A percentile compares a stretch with the other conserved stretches of the same genome.
Evolutionary conservation across 1,284 basidiomycete genomes (phyloP).

Genomic region (Amylostereum areolatum): DNA sequence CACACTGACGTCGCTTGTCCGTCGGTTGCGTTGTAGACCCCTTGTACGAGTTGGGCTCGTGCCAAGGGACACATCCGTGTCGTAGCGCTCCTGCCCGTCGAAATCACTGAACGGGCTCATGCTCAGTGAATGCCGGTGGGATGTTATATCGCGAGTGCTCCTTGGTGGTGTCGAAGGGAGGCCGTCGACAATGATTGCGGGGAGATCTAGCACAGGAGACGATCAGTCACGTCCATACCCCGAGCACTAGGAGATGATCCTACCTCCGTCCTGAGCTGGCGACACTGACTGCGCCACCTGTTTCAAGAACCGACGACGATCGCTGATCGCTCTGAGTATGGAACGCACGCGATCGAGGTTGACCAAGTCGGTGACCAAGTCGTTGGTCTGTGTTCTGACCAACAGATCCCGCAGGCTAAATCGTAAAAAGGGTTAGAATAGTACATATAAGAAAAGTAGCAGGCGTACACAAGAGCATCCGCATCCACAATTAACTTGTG

Average conservation of each 20-base stretch:
- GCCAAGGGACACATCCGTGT: slow-evolving; percentile 43
- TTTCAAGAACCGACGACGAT: slow-evolving; percentile 60
- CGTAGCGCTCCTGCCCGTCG: slow-evolving; percentile 34
- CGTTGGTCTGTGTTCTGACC: slow-evolving; percentile 68
- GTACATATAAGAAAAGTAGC: not conserved
- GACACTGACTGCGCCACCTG: too few relatives aligned
- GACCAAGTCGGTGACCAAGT: slow-evolving; percentile 76
- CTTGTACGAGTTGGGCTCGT: slow-evolving; percentile 26
- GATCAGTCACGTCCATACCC: too few relatives aligned
- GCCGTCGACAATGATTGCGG: slow-evolving; percentile 60
- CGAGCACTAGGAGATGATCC: too few relatives aligned
- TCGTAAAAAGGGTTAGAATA: slow-evolving; percentile 4
- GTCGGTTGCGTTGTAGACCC: slow-evolving; percentile 46
- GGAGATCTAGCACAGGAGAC: slow-evolving; percentile 39
- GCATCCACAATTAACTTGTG: slow-evolving; percentile 90
- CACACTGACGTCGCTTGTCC: slow-evolving; percentile 55
- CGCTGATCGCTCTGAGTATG: slow-evolving; percentile 69
- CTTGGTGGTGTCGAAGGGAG: slow-evolving; percentile 40
- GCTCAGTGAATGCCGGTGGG: slow-evolving; percentile 27
- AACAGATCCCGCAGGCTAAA: slow-evolving; percentile 78
- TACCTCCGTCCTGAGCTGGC: too few relatives aligned
- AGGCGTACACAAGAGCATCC: slow-evolving; percentile 76
- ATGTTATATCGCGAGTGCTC: slow-evolving; percentile 51
- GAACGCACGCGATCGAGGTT: slow-evolving; percentile 82
- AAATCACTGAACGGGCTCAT: slow-evolving; percentile 19